Evolutionary conservation across 352 stramenopile genomes (phyloP), one percentile per base, ranked within the genome.

Genomic region (Phytophthora vignae): DNA sequence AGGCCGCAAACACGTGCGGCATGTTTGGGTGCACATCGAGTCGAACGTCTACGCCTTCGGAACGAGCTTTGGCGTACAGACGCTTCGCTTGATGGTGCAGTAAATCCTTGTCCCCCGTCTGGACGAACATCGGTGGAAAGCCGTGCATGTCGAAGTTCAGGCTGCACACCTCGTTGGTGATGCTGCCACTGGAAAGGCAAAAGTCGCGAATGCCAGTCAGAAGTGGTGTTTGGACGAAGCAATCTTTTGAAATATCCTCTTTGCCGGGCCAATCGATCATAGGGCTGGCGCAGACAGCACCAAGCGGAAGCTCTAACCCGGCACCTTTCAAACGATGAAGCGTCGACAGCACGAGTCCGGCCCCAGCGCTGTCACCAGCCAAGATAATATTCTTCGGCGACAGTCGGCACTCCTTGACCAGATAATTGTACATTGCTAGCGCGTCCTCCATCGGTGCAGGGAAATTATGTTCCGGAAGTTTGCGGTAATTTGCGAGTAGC

Each of bases 401-500:
- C 9, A 79, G 12, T 1, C 48, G 50, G 15, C 71, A 50, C 25
- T 74, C 40, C n/a, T 69, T 31, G 15, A 79, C 27, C 50, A 79
- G 27, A 42, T 73, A 67, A 10, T 67, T 36, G 52, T 81, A 81
- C 53, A 73, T 68, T 0, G 74, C 67, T 5, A 73, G 50, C 9
- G 71, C 67, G 29, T 82, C 71, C 14, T 79, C 53, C 14, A 50
- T 61, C 22, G 55, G 66, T 11, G 49, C 59, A 31, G 74, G 74
- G 38, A 73, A 81, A n/a, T 46, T 46, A 60, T 78, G 36, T 31
- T 74, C 67, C 19, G 69, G 73, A 3, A 67, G 53, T 29, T 82
- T 82, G 50, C 56, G 71, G 53, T 79, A 82, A 55, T 82, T 77
- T n/a, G 55, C 71, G 12, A 78, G 42, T 21, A 82, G 64, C 8